These are phyloP conservation scores for Hortaea werneckii DNA, from an alignment of 2,329 filamentous ascomycete genomes.

Conservation along the genomic window DNA sequence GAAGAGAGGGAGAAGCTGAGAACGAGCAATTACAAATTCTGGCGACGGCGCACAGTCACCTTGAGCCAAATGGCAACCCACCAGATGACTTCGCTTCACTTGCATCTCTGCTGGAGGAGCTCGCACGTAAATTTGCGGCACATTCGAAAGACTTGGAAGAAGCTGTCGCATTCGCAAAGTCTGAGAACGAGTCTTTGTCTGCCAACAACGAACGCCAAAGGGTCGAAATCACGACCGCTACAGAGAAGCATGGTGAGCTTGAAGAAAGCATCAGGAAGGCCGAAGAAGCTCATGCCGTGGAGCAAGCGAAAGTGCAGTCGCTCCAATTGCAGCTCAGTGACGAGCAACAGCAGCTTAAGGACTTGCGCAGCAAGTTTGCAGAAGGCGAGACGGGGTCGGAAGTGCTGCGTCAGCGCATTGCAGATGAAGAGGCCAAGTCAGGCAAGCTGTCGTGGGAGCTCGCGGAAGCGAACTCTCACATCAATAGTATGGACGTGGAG, in stretches of 20 bases:
- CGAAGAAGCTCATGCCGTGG: constrained; percentile 36
- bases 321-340: constrained; percentile 48
- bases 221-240: constrained; percentile 19
- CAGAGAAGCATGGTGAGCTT: constrained; percentile 25
- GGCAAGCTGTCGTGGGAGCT: constrained; percentile 59
- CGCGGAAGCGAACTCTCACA: constrained; percentile 63
- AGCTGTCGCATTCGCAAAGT: constrained; percentile 36
- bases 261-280: constrained; percentile 28
- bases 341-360: constrained; percentile 58
- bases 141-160: constrained; percentile 36
- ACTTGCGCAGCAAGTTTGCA: constrained; percentile 60
- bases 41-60: constrained; percentile 27
- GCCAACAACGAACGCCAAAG: constrained; percentile 31
- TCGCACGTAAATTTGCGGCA: constrained; percentile 32
- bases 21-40: constrained; percentile 23
- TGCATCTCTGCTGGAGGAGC: constrained; percentile 33
- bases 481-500: constrained; percentile 67
- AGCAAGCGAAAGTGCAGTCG: constrained; percentile 36
- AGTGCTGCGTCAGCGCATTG: constrained; percentile 61
- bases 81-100: constrained; percentile 31
- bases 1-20: constrained; percentile 38
- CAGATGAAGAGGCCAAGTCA: constrained; percentile 65
- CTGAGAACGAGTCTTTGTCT: constrained; percentile 35
- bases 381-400: constrained; percentile 79
- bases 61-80: constrained; percentile 25